phyloP scores from a whole-genome alignment of 2,329 filamentous ascomycete genomes.

The Talaromyces funiculosus region DNA sequence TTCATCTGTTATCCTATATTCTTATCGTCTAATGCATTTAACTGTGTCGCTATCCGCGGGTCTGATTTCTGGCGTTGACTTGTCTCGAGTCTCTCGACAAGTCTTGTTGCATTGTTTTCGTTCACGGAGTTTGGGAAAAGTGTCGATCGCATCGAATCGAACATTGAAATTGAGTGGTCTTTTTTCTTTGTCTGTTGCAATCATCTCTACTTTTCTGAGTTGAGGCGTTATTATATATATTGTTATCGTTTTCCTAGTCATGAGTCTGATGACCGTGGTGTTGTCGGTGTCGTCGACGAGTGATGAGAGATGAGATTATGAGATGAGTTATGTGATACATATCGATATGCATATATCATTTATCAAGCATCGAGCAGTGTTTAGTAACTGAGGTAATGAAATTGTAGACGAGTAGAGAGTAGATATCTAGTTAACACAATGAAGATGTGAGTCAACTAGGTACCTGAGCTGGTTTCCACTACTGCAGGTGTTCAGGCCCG shows the following conservation, averaged over 20 bases:
- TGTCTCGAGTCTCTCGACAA: not conserved
- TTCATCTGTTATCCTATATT: not conserved
- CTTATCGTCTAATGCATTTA: conserved; percentile 15
- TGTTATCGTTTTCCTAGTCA: conserved; percentile 2
- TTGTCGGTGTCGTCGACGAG: not conserved
- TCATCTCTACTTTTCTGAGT: conserved; percentile 15
- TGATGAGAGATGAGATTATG: conserved; percentile 13
- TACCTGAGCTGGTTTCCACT: not conserved
- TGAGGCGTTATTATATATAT: conserved; percentile 17
- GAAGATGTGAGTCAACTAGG: not conserved
- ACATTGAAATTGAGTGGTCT: not conserved
- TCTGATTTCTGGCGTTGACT: conserved; percentile 2
- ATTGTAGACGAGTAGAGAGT: not conserved
- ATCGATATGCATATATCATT: not conserved
- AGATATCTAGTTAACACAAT: not conserved
- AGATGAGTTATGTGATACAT: conserved; percentile 9
- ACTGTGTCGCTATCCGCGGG: not conserved
- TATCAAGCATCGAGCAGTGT: not conserved
- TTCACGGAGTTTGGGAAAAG: conserved; percentile 14
- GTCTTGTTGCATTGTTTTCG: conserved; percentile 14
- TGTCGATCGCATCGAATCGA: not conserved
- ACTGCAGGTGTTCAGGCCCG: not conserved
- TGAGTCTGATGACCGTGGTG: conserved; percentile 1
- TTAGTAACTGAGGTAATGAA: not conserved
- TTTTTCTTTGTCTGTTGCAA: conserved; percentile 15